These are phyloP conservation scores for Globisporangium radiosum DNA, from an alignment of 352 stramenopile genomes.

Conservation along the genomic window DNA sequence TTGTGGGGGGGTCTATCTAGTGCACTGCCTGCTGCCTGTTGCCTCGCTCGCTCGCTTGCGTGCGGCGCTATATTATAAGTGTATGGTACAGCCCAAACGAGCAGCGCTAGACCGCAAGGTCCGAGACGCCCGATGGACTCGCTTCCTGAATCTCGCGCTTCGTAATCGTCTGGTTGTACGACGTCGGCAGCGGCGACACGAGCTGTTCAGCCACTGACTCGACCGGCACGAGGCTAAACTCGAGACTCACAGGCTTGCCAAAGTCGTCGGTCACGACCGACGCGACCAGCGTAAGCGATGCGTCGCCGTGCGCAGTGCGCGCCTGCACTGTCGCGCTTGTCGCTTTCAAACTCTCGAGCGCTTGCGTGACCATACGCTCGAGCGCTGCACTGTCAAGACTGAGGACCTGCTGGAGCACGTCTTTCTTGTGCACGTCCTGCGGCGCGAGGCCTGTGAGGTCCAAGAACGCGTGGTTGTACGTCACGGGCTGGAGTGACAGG, in stretches of 20 bases:
- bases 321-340: conserved; percentile 47
- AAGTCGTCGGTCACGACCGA: conserved; percentile 55
- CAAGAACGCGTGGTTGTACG: conserved; percentile 54
- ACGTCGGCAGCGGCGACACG: conserved; percentile 6
- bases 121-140: conserved; percentile 45
- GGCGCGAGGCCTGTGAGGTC: conserved; percentile 34
- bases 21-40: neutral
- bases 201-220: conserved; percentile 37
- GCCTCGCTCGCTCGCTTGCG: neutral
- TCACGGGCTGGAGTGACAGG: conserved; percentile 39
- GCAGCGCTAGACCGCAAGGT: conserved; percentile 32
- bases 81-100: conserved; percentile 35
- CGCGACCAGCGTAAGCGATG: conserved; percentile 46
- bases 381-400: conserved; percentile 48
- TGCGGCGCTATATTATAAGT: conserved; percentile 34
- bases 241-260: conserved; percentile 36
- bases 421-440: conserved; percentile 30
- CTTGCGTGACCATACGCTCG: conserved; percentile 33
- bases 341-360: conserved; percentile 31
- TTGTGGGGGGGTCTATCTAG: neutral
- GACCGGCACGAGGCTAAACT: conserved; percentile 62
- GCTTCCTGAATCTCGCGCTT: conserved; percentile 39
- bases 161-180: conserved; percentile 15
- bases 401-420: conserved; percentile 29
- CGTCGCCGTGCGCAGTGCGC: conserved; percentile 31